Evolutionary conservation across 2,329 filamentous ascomycete genomes (phyloP), one percentile per base, ranked within the genome.

Genomic region (Penicillium paneum): DNA sequence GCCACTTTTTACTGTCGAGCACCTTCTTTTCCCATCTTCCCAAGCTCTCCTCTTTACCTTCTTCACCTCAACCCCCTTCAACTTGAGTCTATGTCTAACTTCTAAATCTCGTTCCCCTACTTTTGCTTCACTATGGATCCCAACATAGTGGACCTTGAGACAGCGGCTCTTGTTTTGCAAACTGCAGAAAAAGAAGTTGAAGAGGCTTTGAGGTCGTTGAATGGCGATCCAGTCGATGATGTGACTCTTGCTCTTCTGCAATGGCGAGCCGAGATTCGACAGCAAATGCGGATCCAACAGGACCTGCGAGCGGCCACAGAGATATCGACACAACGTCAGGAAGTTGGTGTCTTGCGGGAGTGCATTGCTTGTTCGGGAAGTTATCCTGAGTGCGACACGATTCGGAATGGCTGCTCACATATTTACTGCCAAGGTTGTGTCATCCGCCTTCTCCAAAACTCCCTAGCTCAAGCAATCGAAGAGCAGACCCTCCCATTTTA

Each of bases 341-440:
- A 24, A 24, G 2, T 24, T 1, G 8, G 15, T 17, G 10, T 28
- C 40, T 28, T 42, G n/a, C 24, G 24, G 24, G 44, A 49, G 31
- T 61, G 60, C 31, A 35, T 49, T 2, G 44, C 53, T 3, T 64
- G 59, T 45, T 31, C 15, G 0, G 59, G 59, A 15, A 11, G 13
- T 2, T 11, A n/a, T 8, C 10, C 34, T 1, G 32, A 10, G 1
- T 17, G 11, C 7, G 28, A 58, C 2, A 41, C 50, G 21, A 13
- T 60, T 17, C 10, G 32, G 17, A 28, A 45, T 1, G 41, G 43
- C 3, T 69, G 64, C 21, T 54, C 54, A 2, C 60, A 70, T 44
- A 19, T 15, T 11, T 68, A 67, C 45, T 71, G 66, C 46, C 42
- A 52, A 7, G 44, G 34, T 3, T 71, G 68, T 45, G 26, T 63